Evolutionary conservation across 2,329 filamentous ascomycete genomes (phyloP).

Genomic region (Neofusicoccum cordaticola): DNA sequence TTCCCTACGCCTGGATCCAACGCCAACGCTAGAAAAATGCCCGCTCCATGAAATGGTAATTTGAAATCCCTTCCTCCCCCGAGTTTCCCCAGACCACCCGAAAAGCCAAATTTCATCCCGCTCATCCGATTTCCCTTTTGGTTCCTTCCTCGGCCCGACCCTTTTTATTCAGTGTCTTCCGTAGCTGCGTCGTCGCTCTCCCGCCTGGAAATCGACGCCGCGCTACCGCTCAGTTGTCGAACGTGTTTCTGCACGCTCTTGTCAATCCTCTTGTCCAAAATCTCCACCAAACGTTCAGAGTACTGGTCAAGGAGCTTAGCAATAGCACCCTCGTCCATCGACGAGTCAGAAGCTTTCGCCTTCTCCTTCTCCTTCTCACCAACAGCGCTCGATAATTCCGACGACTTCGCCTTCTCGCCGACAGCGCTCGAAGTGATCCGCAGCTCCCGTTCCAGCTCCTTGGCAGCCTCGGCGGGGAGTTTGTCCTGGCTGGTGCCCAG

Average conservation of each 20-base stretch:
- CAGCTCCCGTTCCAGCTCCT: slow-evolving; percentile 58
- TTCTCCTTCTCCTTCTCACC: neutral
- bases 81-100: neutral
- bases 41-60: neutral
- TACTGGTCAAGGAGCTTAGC: slow-evolving; percentile 69
- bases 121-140: slow-evolving; percentile 3
- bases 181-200: neutral
- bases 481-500: slow-evolving; percentile 49
- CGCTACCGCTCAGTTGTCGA: slow-evolving; percentile 33
- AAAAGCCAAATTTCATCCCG: neutral
- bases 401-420: slow-evolving; percentile 36
- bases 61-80: neutral
- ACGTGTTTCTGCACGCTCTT: slow-evolving; percentile 37
- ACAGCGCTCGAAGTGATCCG: slow-evolving; percentile 46
- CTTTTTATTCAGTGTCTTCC: neutral
- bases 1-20: neutral
- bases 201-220: neutral
- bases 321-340: slow-evolving; percentile 43
- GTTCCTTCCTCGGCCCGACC: neutral
- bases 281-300: slow-evolving; percentile 66
- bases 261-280: slow-evolving; percentile 69
- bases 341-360: neutral
- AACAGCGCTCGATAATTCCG: too few relatives aligned
- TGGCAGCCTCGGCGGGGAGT: slow-evolving; percentile 45
- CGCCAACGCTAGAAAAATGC: slow-evolving; percentile 7